phyloP scores from a whole-genome alignment of 2,329 filamentous ascomycete species.

The Venturia nashicola region DNA sequence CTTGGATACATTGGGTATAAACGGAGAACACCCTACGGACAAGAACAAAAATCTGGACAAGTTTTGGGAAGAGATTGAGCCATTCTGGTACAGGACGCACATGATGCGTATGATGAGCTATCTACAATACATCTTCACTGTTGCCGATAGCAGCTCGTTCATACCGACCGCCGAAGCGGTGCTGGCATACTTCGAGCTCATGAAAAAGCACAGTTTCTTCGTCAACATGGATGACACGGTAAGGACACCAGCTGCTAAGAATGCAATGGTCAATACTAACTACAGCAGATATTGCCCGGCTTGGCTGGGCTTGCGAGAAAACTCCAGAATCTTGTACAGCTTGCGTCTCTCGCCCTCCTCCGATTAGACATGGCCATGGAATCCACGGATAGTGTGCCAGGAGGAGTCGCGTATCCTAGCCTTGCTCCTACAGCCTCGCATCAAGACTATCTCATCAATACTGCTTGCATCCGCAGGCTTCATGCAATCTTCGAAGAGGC shows the following conservation, averaged over 20 bases:
- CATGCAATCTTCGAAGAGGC: conserved; percentile 58
- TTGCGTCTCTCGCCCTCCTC: conserved; percentile 17
- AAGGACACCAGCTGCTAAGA: background rate
- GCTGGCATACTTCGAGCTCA: conserved; percentile 62
- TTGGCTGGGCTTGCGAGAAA: background rate
- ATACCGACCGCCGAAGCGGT: conserved; percentile 47
- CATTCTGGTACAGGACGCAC: conserved; percentile 45
- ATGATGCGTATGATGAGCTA: conserved; percentile 62
- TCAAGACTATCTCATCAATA: conserved; percentile 54
- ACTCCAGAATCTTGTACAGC: background rate
- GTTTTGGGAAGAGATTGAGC: background rate
- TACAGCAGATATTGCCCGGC: conserved; percentile 31
- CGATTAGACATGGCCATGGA: conserved; percentile 22
- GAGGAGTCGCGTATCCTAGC: conserved; percentile 8
- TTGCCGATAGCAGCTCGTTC: background rate
- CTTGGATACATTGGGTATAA: background rate
- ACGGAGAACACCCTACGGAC: background rate
- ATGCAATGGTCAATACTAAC: background rate
- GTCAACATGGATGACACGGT: conserved; percentile 22
- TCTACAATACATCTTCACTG: conserved; percentile 55
- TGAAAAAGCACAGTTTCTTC: conserved; percentile 58
- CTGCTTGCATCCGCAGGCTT: conserved; percentile 57
- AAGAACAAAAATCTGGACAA: background rate
- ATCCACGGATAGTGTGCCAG: conserved; percentile 14
- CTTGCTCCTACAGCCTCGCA: conserved; percentile 22